Evolutionary conservation across 306 rosid genomes (phyloP).

Genomic region (Lathyrus aphaca): DNA sequence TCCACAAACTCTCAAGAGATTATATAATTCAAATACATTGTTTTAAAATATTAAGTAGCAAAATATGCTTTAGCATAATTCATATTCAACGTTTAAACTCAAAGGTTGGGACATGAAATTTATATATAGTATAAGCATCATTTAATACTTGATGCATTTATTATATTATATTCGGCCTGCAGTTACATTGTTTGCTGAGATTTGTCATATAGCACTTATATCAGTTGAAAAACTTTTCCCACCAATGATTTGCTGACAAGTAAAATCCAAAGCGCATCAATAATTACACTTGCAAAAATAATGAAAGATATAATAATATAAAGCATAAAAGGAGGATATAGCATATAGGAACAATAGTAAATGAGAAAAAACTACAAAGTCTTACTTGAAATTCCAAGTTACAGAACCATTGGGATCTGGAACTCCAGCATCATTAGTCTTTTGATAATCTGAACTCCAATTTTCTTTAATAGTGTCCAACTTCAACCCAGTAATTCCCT

Average conservation of each 20-base stretch:
- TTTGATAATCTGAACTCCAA: constrained; percentile 88
- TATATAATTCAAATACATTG: neutral
- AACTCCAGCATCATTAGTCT: constrained; percentile 77
- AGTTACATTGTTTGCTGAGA: constrained; percentile 6
- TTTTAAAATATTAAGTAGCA: constrained; percentile 10
- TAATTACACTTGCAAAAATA: constrained; percentile 16
- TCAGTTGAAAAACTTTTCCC: constrained; percentile 18
- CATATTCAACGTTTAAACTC: neutral
- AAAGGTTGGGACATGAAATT: neutral
- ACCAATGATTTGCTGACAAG: constrained; percentile 18
- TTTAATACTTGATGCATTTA: constrained; percentile 9
- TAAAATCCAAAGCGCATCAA: constrained; percentile 11
- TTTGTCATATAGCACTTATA: constrained; percentile 8
- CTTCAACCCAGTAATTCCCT: constrained; percentile 87
- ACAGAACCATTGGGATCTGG: constrained; percentile 73
- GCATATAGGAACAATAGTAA: constrained; percentile 10
- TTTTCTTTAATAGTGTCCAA: constrained; percentile 62
- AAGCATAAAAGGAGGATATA: constrained; percentile 16
- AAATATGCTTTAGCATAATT: neutral
- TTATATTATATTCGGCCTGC: neutral
- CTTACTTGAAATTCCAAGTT: constrained; percentile 90
- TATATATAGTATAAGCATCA: constrained; percentile 5
- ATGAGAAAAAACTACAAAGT: constrained; percentile 12
- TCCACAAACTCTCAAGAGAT: neutral
- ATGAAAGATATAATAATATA: constrained; percentile 16